phyloP scores from a whole-genome alignment of 139 green algal species.

The Nannochloris sp. region DNA sequence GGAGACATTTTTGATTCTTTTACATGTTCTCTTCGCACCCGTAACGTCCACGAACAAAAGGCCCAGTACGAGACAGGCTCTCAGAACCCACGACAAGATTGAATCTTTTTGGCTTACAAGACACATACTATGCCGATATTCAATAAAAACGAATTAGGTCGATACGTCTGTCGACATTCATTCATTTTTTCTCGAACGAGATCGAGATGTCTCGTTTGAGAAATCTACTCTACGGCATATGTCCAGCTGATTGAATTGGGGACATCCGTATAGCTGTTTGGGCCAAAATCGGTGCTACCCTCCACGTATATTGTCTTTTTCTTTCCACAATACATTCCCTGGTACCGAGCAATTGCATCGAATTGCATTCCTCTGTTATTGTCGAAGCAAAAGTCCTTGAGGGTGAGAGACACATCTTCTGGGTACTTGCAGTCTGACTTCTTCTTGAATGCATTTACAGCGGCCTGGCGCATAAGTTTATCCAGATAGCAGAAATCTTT shows the following conservation, averaged over 20 bases:
- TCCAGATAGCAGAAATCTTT: background rate
- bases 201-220: no score
- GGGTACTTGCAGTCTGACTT: constrained; percentile 1
- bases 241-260: background rate
- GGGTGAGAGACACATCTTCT: background rate
- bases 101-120: background rate
- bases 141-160: no score
- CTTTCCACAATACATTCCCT: background rate
- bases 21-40: background rate
- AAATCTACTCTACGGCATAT: background rate
- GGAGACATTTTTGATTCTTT: constrained; percentile 1
- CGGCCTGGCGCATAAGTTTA: background rate
- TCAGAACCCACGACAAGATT: background rate
- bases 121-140: background rate
- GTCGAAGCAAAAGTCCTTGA: background rate
- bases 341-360: background rate
- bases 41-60: background rate
- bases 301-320: background rate
- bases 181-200: no score
- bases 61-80: background rate
- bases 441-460: constrained; percentile 2
- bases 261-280: background rate
- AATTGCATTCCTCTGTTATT: background rate
- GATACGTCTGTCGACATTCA: no score
- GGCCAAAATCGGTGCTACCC: background rate